Conservation (phyloP, 176 grass and related monocot species). For the bread wheat (Triticum aestivum) region IWGSC_CS_RefSeq_v2.1 NC_057800.1:596158093-596158592, state of each 20-base stretch:
- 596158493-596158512: not conserved
- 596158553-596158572: not conserved
- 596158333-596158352: constrained; percentile 29
- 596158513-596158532: constrained; percentile 23
- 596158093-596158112: no score
- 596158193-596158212: not conserved
- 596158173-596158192: constrained; percentile 28
- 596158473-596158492: not conserved
- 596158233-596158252: not conserved
- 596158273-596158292: not conserved
- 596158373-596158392: constrained; percentile 6
- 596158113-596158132: no score
- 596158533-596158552: no score
- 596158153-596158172: not conserved
- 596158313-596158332: not conserved
- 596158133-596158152: no score
- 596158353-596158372: not conserved
- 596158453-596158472: not conserved
- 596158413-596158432: constrained; percentile 28
- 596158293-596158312: not conserved
- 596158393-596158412: constrained; percentile 20
- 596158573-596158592: not conserved
- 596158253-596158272: not conserved
- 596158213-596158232: no score
- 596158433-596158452: constrained; percentile 30